Conservation (phyloP, 2,329 filamentous ascomycete species). For the Microcyclospora pomicola region DNA sequence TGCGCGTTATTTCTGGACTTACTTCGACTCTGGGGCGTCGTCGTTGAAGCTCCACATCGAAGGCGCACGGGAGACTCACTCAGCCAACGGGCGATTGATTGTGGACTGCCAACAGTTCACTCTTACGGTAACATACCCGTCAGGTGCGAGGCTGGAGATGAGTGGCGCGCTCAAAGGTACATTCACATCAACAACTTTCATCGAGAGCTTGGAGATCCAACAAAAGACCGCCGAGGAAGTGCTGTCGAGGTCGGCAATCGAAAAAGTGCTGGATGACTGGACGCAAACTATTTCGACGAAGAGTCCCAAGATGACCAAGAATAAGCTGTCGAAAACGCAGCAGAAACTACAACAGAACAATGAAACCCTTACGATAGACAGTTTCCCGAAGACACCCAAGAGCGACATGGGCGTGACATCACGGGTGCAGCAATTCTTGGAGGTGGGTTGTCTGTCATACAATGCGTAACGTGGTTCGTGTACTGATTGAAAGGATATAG, state of each 20-base stretch:
- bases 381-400: constrained; percentile 32
- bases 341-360: constrained; percentile 29
- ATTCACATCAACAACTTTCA: constrained; percentile 58
- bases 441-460: constrained; percentile 31
- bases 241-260: constrained; percentile 52
- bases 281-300: constrained; percentile 32
- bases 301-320: constrained; percentile 41
- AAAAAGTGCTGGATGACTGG: constrained; percentile 30
- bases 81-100: constrained; percentile 52
- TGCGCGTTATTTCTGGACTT: constrained; percentile 76
- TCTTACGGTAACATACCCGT: constrained; percentile 80
- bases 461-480: background rate
- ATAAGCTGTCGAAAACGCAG: constrained; percentile 26
- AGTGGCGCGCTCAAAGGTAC: constrained; percentile 62
- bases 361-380: constrained; percentile 30
- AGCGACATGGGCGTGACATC: constrained; percentile 42
- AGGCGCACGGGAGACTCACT: constrained; percentile 42
- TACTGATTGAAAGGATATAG: constrained; percentile 24
- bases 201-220: constrained; percentile 74
- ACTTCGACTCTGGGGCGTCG: constrained; percentile 75
- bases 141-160: constrained; percentile 44
- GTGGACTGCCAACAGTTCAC: constrained; percentile 66
- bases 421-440: constrained; percentile 46
- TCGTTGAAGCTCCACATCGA: constrained; percentile 80
- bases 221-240: constrained; percentile 70